A percentile compares a stretch with the other conserved stretches of the same genome.
phyloP scores from a whole-genome alignment of 768 basidiomycete genomes.

The Tulasnella calospora region DNA sequence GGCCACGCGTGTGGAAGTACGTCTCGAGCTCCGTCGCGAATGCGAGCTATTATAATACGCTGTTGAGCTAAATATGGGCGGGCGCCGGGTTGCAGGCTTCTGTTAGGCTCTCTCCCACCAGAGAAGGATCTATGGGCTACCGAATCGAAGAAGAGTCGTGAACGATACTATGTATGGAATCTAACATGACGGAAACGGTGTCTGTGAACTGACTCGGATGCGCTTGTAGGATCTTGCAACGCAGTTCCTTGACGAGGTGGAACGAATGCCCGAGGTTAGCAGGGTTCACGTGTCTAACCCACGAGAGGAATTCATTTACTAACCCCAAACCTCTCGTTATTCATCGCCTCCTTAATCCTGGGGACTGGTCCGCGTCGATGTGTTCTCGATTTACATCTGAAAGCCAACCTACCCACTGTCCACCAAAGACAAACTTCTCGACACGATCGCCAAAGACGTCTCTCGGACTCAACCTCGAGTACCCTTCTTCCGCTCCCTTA shows the following conservation, averaged over 20 bases:
- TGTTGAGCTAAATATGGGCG: not conserved
- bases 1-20: constrained; percentile 26
- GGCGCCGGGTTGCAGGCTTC: constrained; percentile 21
- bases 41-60: not conserved
- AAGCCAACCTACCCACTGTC: constrained; percentile 26
- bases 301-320: not conserved
- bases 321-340: not conserved
- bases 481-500: constrained; percentile 29
- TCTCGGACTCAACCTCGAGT: constrained; percentile 29
- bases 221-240: constrained; percentile 25
- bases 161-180: constrained; percentile 25
- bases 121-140: constrained; percentile 22
- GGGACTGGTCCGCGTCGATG: not conserved
- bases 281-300: not conserved
- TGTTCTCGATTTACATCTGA: not conserved
- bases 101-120: constrained; percentile 26
- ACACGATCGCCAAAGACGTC: constrained; percentile 31
- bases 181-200: not conserved
- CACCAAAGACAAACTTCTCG: constrained; percentile 28
- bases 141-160: not conserved
- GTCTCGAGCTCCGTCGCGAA: not conserved
- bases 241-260: constrained; percentile 26
- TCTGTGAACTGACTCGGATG: not conserved
- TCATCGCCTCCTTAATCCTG: not conserved
- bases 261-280: constrained; percentile 18